Evolutionary conservation across 2,329 filamentous ascomycete genomes (phyloP).

Genomic region (Magnaporthiopsis incrustans): DNA sequence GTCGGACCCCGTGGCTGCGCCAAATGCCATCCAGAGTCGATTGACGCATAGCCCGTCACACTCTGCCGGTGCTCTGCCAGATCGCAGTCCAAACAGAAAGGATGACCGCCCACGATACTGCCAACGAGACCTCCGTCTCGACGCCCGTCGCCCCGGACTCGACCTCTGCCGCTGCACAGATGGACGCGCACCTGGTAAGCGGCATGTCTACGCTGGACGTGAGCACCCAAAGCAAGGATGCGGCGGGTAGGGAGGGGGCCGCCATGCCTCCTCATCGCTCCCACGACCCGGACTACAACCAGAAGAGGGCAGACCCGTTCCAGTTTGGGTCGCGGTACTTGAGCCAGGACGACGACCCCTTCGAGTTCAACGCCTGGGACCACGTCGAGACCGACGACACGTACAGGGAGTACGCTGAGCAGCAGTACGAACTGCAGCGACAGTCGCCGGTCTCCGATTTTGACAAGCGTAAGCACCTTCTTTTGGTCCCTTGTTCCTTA

Average conservation of each 20-base stretch:
- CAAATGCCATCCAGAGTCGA: constrained; percentile 8
- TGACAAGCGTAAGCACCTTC: constrained; percentile 61
- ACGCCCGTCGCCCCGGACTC: neutral
- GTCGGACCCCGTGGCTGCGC: neutral
- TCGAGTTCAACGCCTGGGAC: constrained; percentile 98
- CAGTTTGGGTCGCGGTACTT: constrained; percentile 89
- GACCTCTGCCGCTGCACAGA: neutral
- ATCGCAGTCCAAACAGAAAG: neutral
- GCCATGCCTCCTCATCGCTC: constrained; percentile 53
- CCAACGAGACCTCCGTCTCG: neutral
- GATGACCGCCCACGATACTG: constrained; percentile 9
- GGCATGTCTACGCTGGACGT: constrained; percentile 12
- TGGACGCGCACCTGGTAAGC: constrained; percentile 8
- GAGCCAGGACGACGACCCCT: constrained; percentile 78
- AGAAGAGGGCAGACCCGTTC: constrained; percentile 87
- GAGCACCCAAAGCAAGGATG: constrained; percentile 3
- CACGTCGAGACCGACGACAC: constrained; percentile 88
- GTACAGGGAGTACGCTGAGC: constrained; percentile 77
- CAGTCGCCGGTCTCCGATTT: constrained; percentile 84
- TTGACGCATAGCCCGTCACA: neutral
- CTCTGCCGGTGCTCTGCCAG: neutral
- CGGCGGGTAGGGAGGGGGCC: neutral
- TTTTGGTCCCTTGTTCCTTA: constrained; percentile 2
- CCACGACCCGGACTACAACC: constrained; percentile 62
- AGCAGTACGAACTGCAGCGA: constrained; percentile 79